Base-by-base conservation (phyloP, 495 filamentous ascomycete genomes). In the Trichoderma asperelloides region DNA sequence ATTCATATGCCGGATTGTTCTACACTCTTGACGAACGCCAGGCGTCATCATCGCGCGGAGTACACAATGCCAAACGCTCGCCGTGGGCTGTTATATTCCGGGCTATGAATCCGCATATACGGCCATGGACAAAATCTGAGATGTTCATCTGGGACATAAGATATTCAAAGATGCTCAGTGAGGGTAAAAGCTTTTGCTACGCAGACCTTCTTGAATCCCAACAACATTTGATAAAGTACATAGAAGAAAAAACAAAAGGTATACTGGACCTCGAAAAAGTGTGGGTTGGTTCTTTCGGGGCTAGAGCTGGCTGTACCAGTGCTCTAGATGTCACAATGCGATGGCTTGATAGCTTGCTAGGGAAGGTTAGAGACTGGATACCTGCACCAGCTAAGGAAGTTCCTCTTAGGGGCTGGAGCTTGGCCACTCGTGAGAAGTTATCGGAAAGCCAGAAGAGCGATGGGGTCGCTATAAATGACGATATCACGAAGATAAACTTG, bases 131-230 rank as follows among this genome's bases (percentile, higher is more conserved):
- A 0, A 57, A 66, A 15, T 72, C 73, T 15, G 79, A 83, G 65
- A 47, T 83, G n/a, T 76, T 83, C 51, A 79, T 83, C 66, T 83
- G 81, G 81, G 81, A 83, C 67, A 60, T 74, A 11, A 64, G 70
- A 1, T 76, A 73, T 15, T 45, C 40, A 0, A 67, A 70, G 1
- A 74, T 70, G 28, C 73, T 70, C 51, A 67, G 71, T 0, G 28
- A 66, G 18, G 43, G 40, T 16, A 43, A 66, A 6, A 18, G 7
- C 0, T 64, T 67, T 0, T 51, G 49, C 0, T 72, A 74, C 16
- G 66, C 67, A 4, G 75, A 74, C 15, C 72, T 83, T 15, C 66
- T 74, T n/a, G 68, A 74, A 37, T 78, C 79, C 72, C 81, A 83
- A 64, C 76, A 74, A 16, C 68, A 69, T 27, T 49, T 81, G n/a